These are phyloP conservation scores for Lichenothelia convexa DNA, from an alignment of 495 filamentous ascomycete species.

Conservation along the genomic window DNA sequence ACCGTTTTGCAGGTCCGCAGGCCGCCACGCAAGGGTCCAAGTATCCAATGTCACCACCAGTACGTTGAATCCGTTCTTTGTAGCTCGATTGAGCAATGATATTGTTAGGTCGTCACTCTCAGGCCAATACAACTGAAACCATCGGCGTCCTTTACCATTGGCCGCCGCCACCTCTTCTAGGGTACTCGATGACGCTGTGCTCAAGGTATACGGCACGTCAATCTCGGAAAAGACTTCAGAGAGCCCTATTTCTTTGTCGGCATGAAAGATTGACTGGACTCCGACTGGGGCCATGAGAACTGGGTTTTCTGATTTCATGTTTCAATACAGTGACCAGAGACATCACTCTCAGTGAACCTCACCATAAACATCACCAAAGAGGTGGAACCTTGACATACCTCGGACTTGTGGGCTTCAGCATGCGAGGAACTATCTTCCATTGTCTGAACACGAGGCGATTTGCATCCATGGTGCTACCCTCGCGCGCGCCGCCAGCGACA, in stretches of 20 bases:
- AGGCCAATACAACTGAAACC: constrained; percentile 48
- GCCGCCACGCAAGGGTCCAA: constrained; percentile 46
- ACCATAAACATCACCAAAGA: too few species aligned
- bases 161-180: constrained; percentile 42
- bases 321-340: constrained; percentile 46
- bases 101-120: constrained; percentile 42
- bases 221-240: constrained; percentile 39
- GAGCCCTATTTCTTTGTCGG: constrained; percentile 35
- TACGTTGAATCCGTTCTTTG: constrained; percentile 36
- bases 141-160: constrained; percentile 32
- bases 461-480: too few species aligned
- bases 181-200: constrained; percentile 33
- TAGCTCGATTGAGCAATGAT: constrained; percentile 35
- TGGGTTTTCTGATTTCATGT: constrained; percentile 37
- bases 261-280: constrained; percentile 48
- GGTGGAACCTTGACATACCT: constrained; percentile 40
- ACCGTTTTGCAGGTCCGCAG: constrained; percentile 34
- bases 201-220: constrained; percentile 36
- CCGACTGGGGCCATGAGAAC: constrained; percentile 50
- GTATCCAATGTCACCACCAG: constrained; percentile 48
- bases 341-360: too few species aligned
- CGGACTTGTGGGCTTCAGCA: constrained; percentile 41
- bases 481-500: too few species aligned
- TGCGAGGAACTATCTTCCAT: constrained; percentile 43
- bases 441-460: constrained; percentile 54